phyloP scores from a whole-genome alignment of 1,139 yeast species.

The Ashbya aceris region DNA sequence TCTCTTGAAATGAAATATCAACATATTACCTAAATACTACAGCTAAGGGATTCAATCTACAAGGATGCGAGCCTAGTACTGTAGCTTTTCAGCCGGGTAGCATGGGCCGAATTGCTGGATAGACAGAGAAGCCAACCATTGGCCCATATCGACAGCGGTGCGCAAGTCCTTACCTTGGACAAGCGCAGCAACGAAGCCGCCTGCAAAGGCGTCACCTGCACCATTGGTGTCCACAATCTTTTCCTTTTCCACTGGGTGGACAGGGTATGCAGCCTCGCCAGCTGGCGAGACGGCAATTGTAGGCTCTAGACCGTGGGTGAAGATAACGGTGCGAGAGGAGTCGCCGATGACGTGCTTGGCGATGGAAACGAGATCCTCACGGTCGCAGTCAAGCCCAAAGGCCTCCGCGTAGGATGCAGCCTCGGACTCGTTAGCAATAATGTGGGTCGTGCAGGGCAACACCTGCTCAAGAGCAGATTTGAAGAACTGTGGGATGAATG shows the following conservation, averaged over 20 bases:
- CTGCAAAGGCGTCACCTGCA: constrained; percentile 99
- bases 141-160: constrained; percentile 74
- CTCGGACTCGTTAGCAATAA: constrained; percentile 94
- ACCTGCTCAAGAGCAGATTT: constrained; percentile 78
- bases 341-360: constrained; percentile 71
- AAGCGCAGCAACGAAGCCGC: constrained; percentile 88
- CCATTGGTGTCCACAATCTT: constrained; percentile 90
- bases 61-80: constrained; percentile 13
- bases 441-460: constrained; percentile 80
- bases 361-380: constrained; percentile 60
- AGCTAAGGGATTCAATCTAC: neutral
- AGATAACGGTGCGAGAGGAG: constrained; percentile 70
- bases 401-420: constrained; percentile 91
- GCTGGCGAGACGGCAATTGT: constrained; percentile 61
- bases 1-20: neutral
- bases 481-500: constrained; percentile 92
- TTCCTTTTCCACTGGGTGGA: constrained; percentile 55
- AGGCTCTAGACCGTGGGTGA: constrained; percentile 90
- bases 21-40: neutral
- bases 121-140: constrained; percentile 91
- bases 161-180: constrained; percentile 62
- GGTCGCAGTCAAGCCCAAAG: constrained; percentile 46
- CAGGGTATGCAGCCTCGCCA: constrained; percentile 47
- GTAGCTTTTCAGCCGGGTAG: constrained; percentile 65
- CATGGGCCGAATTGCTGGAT: constrained; percentile 93